Conservation (phyloP, 176 grass and related monocot species). For the Bonia amplexicaulis region DNA sequence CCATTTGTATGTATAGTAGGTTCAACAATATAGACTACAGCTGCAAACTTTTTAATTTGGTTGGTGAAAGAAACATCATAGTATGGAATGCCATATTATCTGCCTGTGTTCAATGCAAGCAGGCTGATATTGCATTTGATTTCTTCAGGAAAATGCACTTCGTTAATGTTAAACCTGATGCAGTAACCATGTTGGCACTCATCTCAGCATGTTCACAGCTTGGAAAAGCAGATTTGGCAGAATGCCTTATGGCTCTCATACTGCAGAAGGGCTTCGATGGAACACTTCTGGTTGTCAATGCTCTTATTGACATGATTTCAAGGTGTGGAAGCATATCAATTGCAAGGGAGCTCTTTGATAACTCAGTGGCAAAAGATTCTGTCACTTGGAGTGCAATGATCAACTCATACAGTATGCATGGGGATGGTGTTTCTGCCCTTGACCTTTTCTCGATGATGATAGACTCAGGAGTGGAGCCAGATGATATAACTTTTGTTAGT, state of each 20-base stretch:
- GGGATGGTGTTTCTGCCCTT: slow-evolving; percentile 49
- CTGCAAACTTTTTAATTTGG: slow-evolving; percentile 37
- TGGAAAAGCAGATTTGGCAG: slow-evolving; percentile 39
- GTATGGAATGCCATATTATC: slow-evolving; percentile 59
- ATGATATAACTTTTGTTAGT: slow-evolving; percentile 60
- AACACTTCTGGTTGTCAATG: slow-evolving; percentile 38
- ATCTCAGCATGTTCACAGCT: slow-evolving; percentile 53
- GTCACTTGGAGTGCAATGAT: slow-evolving; percentile 74
- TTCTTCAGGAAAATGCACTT: slow-evolving; percentile 46
- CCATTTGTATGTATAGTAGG: slow-evolving; percentile 61
- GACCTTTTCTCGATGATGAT: slow-evolving; percentile 57
- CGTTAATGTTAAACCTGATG: slow-evolving; percentile 38
- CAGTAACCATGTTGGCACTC: slow-evolving; percentile 54
- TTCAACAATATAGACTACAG: slow-evolving; percentile 57
- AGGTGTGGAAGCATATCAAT: slow-evolving; percentile 57
- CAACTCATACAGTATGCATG: slow-evolving; percentile 63
- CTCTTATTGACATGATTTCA: slow-evolving; percentile 53
- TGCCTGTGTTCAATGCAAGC: slow-evolving; percentile 52
- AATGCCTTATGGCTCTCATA: slow-evolving; percentile 34
- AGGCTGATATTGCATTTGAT: slow-evolving; percentile 38
- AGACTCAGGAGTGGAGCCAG: slow-evolving; percentile 40
- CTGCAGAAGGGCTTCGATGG: slow-evolving; percentile 40
- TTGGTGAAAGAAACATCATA: slow-evolving; percentile 48
- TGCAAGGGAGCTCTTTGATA: slow-evolving; percentile 55
- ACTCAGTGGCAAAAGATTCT: slow-evolving; percentile 37